Evolutionary conservation across 331 rosid genomes (phyloP), one percentile per base, ranked within the genome.

Genomic region (Stylosanthes scabra): DNA sequence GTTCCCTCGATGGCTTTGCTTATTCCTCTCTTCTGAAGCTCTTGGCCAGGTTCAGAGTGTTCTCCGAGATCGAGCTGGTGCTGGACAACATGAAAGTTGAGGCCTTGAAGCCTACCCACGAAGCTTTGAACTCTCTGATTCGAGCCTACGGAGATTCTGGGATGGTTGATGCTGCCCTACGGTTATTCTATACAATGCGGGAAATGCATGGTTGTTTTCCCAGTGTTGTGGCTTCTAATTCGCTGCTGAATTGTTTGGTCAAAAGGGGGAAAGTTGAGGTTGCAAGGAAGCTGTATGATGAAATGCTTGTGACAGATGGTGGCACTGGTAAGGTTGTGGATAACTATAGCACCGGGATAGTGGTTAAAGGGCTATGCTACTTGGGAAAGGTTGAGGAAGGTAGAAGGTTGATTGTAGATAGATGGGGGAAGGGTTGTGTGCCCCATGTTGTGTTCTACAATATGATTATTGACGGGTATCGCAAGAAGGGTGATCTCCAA

Each of bases 381-480:
- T 79, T 77, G 66, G 97, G 97, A 47, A 87, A 70, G 58, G 80
- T 86, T 62, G 88, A 83, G 74, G 91, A 87, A 73, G 96, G 91
- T 29, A 70, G 84, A 70, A 84, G 74, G 68, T 71, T 93, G 79
- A 87, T 93, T 74, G 81, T 42, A 49, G 80, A 83, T 66, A 86
- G 90, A 56, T 88, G 97, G 97, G 96, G 96, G 25, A 51, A 84
- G 63, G 83, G 81, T 55, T 93, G 96, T 71, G 83, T 93, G 16
- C 97, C 96, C 3, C 80, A 90, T 80, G 74, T 90, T 61, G 89
- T 90, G 64, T 93, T 88, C 74, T 90, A 88, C 58, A 90, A 90
- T 83, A 80, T 80, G 11, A 88, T 93, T 41, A 87, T 90, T 72
- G 83, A 80, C 58, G 97, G 98, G 12, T 84, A 80, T 83, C 90